Base-by-base conservation (phyloP, 2,329 filamentous ascomycete genomes). In the Colletotrichum viniferum region DNA sequence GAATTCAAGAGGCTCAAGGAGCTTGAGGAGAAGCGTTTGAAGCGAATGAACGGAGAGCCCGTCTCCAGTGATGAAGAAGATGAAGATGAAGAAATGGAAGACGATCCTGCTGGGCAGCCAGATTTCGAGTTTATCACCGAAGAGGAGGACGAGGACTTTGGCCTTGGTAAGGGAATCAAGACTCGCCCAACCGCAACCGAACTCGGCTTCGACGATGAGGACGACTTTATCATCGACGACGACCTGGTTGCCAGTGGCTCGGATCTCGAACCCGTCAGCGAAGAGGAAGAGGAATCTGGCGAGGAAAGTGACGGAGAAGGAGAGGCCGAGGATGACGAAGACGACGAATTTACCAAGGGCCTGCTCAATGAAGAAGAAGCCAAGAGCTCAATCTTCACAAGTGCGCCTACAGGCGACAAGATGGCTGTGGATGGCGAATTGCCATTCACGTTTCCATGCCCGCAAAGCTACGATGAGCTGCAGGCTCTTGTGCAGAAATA, bases 191-290 rank as follows among this genome's bases (percentile, higher is more conserved):
- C 91, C 9, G 90, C 89, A 5, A 88, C 90, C 13, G 90, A 93
- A 73, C 83, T 96, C 21, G 94, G 92, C 7, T 93, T 98, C 38
- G 96, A 98, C 78, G 96, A 98, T 79, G 96, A 98, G 82, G 96
- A 98, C 79, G 95, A 98, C 79, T 98, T 98, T 80, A 83, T 96
- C 30, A 92, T 98, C 77, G 96, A 98, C 74, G 95, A 97, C 77
- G 94, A 98, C 81, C 89, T 98, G 18, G 90, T 98, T 38, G 96
- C 96, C 14, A 96, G 93, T 78, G 94, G 92, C 48, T 96, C 95
- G 7, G 92, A 93, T 52, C 80, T 92, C n/a, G 91, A 93, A 32
- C 86, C 88, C 6, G 85, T 89, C 21, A 88, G 88, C 9, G 89
- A 88, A 48, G 89, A 90, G 55, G 88, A 89, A 28, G 87, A 88